phyloP scores from a whole-genome alignment of 2,329 filamentous ascomycete species.

The Orbilia brochopaga region DNA sequence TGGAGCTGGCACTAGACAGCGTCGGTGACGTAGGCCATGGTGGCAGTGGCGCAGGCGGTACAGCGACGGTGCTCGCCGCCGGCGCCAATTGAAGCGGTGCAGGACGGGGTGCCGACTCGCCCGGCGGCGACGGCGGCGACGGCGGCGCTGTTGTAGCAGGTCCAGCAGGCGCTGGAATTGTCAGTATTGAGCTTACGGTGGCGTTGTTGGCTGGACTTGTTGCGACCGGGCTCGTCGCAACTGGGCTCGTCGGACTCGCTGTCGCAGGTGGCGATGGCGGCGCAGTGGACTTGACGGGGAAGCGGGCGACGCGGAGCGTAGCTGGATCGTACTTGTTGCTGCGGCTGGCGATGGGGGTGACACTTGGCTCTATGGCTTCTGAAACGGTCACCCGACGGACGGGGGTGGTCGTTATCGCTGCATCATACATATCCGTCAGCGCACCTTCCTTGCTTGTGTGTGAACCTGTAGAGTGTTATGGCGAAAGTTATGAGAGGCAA shows the following conservation, averaged over 20 bases:
- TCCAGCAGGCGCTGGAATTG: not conserved
- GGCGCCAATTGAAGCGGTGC: not conserved
- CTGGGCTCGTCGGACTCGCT: not conserved
- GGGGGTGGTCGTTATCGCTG: constrained; percentile 34
- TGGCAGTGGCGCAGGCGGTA: not conserved
- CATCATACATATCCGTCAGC: not conserved
- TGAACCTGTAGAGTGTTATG: too few relatives aligned
- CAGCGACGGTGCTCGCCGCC: not conserved
- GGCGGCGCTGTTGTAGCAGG: not conserved
- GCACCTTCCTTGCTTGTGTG: not conserved
- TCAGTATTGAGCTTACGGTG: too few relatives aligned
- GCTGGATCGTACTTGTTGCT: constrained; percentile 27
- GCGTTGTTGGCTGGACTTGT: not conserved
- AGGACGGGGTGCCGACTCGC: not conserved
- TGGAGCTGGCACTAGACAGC: constrained; percentile 26
- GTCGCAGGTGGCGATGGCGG: constrained; percentile 9
- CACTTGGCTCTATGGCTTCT: constrained; percentile 17
- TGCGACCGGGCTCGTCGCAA: not conserved
- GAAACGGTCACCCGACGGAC: constrained; percentile 33
- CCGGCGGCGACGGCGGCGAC: not conserved
- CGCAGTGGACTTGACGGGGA: constrained; percentile 17
- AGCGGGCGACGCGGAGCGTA: constrained; percentile 13
- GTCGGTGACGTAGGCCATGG: constrained; percentile 13
- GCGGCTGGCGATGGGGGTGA: constrained; percentile 4
- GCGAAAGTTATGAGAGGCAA: too few relatives aligned